Percentiles rank a stretch among this genome's conserved stretches.
These are phyloP conservation scores for Penicillium lagena DNA, from an alignment of 495 filamentous ascomycete species.

Conservation along the genomic window DNA sequence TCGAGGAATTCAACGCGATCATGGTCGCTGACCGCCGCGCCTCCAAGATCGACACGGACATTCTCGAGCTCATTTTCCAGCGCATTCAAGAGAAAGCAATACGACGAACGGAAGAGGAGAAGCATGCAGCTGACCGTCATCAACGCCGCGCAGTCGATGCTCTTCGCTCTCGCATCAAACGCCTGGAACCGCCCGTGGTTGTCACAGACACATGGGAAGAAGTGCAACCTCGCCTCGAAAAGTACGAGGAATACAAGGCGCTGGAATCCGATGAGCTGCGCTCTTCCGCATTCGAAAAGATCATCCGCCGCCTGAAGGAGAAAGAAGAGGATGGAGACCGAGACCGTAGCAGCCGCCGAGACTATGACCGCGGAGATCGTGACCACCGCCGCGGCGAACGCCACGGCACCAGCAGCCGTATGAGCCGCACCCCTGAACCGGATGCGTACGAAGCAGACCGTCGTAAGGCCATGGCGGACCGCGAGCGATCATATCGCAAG, in stretches of 20 bases:
- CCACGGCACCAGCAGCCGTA: constrained; percentile 49
- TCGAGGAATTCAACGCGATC: constrained; percentile 75
- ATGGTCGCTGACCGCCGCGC: constrained; percentile 81
- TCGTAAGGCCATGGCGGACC: constrained; percentile 76
- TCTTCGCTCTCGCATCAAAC: constrained; percentile 82
- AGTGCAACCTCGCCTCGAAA: constrained; percentile 69
- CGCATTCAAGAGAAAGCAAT: constrained; percentile 76
- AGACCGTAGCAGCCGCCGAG: constrained; percentile 32
- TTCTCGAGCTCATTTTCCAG: constrained; percentile 72
- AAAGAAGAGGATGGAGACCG: constrained; percentile 81
- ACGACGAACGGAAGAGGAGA: constrained; percentile 76
- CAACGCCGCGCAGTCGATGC: constrained; percentile 81
- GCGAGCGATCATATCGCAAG: constrained; percentile 82
- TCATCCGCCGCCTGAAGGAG: constrained; percentile 81
- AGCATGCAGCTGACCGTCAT: constrained; percentile 71
- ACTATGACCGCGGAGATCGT: constrained; percentile 48
- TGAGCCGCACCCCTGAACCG: constrained; percentile 72
- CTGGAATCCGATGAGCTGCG: constrained; percentile 77
- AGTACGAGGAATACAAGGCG: constrained; percentile 74
- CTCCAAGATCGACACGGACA: constrained; percentile 71
- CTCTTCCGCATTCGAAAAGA: constrained; percentile 83
- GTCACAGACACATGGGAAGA: constrained; percentile 79
- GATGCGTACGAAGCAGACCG: constrained; percentile 88
- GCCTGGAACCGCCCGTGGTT: constrained; percentile 78
- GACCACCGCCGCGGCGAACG: constrained; percentile 52